Percentiles rank a stretch among this genome's conserved stretches.
phyloP scores from a whole-genome alignment of 345 rosid genomes.

The Draba incana region DNA sequence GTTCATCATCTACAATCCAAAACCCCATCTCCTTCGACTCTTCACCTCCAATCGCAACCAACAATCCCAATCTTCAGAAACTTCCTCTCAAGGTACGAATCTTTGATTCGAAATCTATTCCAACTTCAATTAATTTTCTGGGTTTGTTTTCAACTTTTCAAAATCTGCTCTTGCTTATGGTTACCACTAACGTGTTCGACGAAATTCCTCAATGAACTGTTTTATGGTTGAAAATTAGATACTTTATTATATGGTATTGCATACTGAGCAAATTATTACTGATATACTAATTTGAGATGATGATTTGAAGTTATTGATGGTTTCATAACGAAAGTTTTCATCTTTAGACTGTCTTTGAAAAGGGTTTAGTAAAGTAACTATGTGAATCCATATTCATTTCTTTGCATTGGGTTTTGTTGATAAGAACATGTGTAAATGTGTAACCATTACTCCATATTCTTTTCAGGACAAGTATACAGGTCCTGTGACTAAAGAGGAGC shows the following conservation, averaged over 20 bases:
- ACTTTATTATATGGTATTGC: too few relatives aligned
- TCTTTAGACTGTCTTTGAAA: constrained; percentile 1
- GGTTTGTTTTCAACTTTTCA: neutral
- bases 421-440: neutral
- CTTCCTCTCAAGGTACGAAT: constrained; percentile 50
- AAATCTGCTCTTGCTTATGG: constrained; percentile 17
- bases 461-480: constrained; percentile 59
- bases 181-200: constrained; percentile 50
- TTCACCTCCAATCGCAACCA: constrained; percentile 39
- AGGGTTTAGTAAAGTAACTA: neutral
- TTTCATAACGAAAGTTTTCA: too few relatives aligned
- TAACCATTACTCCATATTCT: neutral
- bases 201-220: constrained; percentile 45
- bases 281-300: too few relatives aligned
- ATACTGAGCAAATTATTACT: too few relatives aligned
- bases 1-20: constrained; percentile 23
- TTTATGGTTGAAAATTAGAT: neutral
- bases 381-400: neutral
- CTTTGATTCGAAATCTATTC: neutral
- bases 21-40: constrained; percentile 48
- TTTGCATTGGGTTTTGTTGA: constrained; percentile 8
- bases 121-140: neutral
- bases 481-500: constrained; percentile 89
- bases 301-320: too few relatives aligned
- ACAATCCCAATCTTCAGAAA: constrained; percentile 27